phyloP scores from a whole-genome alignment of 2,329 filamentous ascomycete species.

The Teratosphaeria gauchensis region DNA sequence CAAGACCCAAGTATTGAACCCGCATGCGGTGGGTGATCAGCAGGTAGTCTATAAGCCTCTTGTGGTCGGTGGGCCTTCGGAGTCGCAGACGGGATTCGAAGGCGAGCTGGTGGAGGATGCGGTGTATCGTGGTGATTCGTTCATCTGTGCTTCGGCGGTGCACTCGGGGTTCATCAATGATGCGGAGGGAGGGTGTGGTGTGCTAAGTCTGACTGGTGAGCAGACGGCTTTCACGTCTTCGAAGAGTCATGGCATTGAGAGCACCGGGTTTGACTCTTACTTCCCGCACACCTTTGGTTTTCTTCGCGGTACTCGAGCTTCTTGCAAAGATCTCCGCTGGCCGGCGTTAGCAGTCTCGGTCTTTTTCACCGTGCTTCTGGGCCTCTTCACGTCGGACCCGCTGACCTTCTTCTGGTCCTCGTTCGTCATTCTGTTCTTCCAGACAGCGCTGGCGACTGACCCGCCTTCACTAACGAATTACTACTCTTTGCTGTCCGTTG shows the following conservation, averaged over 20 bases:
- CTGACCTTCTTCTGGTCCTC: slow-evolving; percentile 74
- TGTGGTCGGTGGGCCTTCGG: slow-evolving; percentile 45
- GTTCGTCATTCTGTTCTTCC: slow-evolving; percentile 77
- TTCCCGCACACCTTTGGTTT: slow-evolving; percentile 87
- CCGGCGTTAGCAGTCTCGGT: slow-evolving; percentile 70
- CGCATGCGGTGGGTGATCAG: slow-evolving; percentile 62
- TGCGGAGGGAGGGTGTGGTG: slow-evolving; percentile 67
- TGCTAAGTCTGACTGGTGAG: slow-evolving; percentile 63
- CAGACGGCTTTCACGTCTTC: slow-evolving; percentile 54
- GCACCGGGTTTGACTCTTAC: slow-evolving; percentile 71
- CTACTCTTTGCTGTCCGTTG: slow-evolving; percentile 62
- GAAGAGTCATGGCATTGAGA: slow-evolving; percentile 63
- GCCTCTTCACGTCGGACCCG: slow-evolving; percentile 71
- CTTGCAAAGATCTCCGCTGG: slow-evolving; percentile 74
- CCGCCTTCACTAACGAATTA: slow-evolving; percentile 62
- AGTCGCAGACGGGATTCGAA: slow-evolving; percentile 22
- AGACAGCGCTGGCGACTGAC: slow-evolving; percentile 83
- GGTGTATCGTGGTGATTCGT: slow-evolving; percentile 80
- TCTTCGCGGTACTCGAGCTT: slow-evolving; percentile 50
- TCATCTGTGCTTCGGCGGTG: slow-evolving; percentile 75
- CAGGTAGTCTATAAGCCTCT: slow-evolving; percentile 48
- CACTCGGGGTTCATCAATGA: slow-evolving; percentile 72
- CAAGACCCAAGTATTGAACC: slow-evolving; percentile 56
- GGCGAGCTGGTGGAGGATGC: slow-evolving; percentile 37
- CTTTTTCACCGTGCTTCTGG: slow-evolving; percentile 66